phyloP scores from a whole-genome alignment of 106 monocot genomes.

The Acorus gramineus region DNA sequence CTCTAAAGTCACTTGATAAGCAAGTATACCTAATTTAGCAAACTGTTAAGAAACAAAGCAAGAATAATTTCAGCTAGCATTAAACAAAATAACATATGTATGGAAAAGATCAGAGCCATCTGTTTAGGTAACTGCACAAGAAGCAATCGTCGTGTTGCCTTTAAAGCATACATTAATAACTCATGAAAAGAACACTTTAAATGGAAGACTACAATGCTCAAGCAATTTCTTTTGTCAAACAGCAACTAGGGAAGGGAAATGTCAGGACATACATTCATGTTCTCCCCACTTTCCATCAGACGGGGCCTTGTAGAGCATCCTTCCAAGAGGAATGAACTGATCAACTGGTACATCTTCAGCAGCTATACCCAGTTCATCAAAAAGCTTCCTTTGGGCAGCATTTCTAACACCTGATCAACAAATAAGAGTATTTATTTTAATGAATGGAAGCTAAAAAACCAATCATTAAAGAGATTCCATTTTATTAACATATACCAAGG shows the following conservation, averaged over 20 bases:
- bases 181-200: too few relatives aligned
- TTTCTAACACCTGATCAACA: conserved; percentile 59
- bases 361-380: conserved; percentile 81
- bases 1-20: too few relatives aligned
- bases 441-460: neutral
- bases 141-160: too few relatives aligned
- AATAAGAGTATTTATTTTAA: neutral
- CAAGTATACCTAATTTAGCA: too few relatives aligned
- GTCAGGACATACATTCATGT: conserved; percentile 59
- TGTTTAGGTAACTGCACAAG: too few relatives aligned
- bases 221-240: neutral
- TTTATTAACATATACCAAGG: conserved; percentile 31
- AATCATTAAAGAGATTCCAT: too few relatives aligned
- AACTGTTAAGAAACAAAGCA: too few relatives aligned
- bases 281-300: conserved; percentile 99
- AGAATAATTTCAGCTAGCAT: too few relatives aligned
- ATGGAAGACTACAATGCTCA: too few relatives aligned
- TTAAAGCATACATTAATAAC: too few relatives aligned
- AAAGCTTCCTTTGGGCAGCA: conserved; percentile 84
- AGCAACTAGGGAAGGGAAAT: neutral
- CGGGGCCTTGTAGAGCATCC: conserved; percentile 93
- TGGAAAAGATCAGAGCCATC: too few relatives aligned
- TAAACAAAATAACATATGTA: too few relatives aligned
- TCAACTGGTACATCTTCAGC: conserved; percentile 70
- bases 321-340: conserved; percentile 71